Conservation (phyloP, 148 eudicot genomes). For the Vaccinium vitisidaea region DNA sequence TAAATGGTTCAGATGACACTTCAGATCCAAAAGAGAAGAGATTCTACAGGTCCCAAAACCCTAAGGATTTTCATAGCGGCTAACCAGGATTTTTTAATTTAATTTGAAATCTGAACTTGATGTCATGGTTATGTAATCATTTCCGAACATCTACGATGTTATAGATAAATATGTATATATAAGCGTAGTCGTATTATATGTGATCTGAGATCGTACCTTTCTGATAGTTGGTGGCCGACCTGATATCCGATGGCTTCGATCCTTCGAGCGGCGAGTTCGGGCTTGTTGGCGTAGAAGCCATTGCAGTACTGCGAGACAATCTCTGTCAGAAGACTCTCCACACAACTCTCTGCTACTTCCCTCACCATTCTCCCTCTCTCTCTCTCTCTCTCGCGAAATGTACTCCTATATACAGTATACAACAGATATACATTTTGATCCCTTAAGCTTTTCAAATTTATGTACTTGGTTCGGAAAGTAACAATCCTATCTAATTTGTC, state of each 20-base stretch:
- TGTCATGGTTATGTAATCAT: not conserved
- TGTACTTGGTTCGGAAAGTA: no score
- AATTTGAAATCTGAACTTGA: not conserved
- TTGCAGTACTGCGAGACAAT: slow-evolving; percentile 71
- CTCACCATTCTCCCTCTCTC: slow-evolving; percentile 46
- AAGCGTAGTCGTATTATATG: not conserved
- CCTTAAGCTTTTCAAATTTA: no score
- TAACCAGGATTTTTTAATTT: not conserved
- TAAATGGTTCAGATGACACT: not conserved
- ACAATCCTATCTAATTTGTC: no score
- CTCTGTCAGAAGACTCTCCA: slow-evolving; percentile 78
- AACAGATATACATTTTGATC: no score
- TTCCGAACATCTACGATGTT: not conserved
- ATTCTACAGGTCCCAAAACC: slow-evolving; percentile 1
- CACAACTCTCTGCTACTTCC: slow-evolving; percentile 88
- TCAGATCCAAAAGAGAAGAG: not conserved
- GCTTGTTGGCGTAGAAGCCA: slow-evolving; percentile 77
- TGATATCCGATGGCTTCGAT: slow-evolving; percentile 93
- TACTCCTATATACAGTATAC: no score
- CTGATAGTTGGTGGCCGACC: slow-evolving; percentile 94
- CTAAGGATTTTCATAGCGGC: not conserved
- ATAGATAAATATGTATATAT: not conserved
- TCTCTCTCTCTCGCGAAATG: slow-evolving; percentile 3
- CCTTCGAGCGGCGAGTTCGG: slow-evolving; percentile 95
- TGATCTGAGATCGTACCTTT: slow-evolving; percentile 41